Conservation (phyloP, 2,329 filamentous ascomycete genomes). For the Colletotrichum sidae region DNA sequence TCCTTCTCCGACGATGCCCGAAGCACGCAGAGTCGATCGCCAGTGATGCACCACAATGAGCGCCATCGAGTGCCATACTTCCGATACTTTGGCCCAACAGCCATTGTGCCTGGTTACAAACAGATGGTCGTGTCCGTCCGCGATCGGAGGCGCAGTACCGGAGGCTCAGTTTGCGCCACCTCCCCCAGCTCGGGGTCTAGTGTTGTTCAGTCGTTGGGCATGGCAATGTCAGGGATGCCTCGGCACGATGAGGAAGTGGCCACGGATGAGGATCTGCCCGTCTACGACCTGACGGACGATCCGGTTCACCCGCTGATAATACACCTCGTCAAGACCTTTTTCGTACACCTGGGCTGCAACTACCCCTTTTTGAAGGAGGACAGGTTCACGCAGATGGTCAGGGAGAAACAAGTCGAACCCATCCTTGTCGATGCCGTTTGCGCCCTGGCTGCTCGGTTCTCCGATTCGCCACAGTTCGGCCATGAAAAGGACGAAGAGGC, state of each 20-base stretch:
- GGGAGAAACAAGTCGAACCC: slow-evolving; percentile 83
- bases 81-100: slow-evolving; percentile 89
- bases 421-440: slow-evolving; percentile 91
- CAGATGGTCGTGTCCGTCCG: slow-evolving; percentile 88
- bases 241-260: slow-evolving; percentile 54
- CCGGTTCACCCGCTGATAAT: slow-evolving; percentile 82
- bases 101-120: slow-evolving; percentile 91
- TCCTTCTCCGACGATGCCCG: slow-evolving; percentile 56
- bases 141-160: slow-evolving; percentile 70
- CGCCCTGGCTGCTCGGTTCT: slow-evolving; percentile 84
- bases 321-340: slow-evolving; percentile 83
- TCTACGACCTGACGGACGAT: slow-evolving; percentile 80
- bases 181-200: slow-evolving; percentile 58
- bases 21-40: slow-evolving; percentile 55
- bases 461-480: slow-evolving; percentile 65
- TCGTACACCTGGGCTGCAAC: slow-evolving; percentile 84
- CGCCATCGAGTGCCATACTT: slow-evolving; percentile 85
- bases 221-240: slow-evolving; percentile 25
- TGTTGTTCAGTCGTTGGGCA: slow-evolving; percentile 23
- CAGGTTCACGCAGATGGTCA: slow-evolving; percentile 79
- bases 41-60: slow-evolving; percentile 61
- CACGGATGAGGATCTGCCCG: slow-evolving; percentile 68
- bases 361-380: slow-evolving; percentile 84
- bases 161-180: slow-evolving; percentile 66
- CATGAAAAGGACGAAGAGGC: slow-evolving; percentile 61